Conservation (phyloP, 257 asterid genomes). For the Plantago ovata region DNA sequence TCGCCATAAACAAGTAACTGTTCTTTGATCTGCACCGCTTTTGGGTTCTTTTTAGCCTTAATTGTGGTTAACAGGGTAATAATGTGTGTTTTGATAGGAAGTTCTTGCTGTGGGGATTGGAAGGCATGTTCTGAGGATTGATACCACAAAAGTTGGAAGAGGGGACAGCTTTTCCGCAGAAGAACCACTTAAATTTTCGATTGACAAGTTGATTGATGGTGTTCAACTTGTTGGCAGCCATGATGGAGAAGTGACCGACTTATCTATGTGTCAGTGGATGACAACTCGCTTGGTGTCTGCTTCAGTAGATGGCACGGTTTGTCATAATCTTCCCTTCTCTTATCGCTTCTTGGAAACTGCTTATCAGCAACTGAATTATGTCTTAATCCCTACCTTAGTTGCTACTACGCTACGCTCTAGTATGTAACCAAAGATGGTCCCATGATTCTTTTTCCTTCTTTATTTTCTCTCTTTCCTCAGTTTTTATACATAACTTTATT, state of each 20-base stretch:
- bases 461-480: too few relatives aligned
- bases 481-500: too few relatives aligned
- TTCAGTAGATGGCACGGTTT: constrained; percentile 94
- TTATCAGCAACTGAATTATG: neutral
- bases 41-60: neutral
- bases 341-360: neutral
- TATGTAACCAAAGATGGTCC: too few relatives aligned
- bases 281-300: constrained; percentile 94
- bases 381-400: too few relatives aligned
- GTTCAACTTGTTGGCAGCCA: constrained; percentile 92
- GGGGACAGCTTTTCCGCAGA: constrained; percentile 77
- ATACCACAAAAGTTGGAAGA: constrained; percentile 87
- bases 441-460: too few relatives aligned
- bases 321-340: constrained; percentile 21
- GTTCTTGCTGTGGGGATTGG: constrained; percentile 95
- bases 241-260: constrained; percentile 94
- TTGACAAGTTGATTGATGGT: constrained; percentile 78
- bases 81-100: constrained; percentile 49
- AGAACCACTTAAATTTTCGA: constrained; percentile 78
- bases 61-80: constrained; percentile 17
- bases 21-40: constrained; percentile 7
- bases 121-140: constrained; percentile 64
- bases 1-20: constrained; percentile 86
- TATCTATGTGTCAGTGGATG: constrained; percentile 99
- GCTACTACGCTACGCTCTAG: too few relatives aligned